These are phyloP conservation scores for Bacterosira constricta DNA, from an alignment of 108 stramenopile genomes.

Conservation along the genomic window DNA sequence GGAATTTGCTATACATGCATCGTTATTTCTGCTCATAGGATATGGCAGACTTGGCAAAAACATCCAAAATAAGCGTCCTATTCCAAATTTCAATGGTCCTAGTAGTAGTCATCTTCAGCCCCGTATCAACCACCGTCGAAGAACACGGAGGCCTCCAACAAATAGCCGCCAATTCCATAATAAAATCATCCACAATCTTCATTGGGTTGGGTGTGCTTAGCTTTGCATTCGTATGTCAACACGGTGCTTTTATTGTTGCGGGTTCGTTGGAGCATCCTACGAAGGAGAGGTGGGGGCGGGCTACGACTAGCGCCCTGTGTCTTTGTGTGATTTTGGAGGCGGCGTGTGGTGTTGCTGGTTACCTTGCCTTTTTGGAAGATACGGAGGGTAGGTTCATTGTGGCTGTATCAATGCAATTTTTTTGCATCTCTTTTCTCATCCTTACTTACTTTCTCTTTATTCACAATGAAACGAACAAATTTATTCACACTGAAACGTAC, in stretches of 20 bases:
- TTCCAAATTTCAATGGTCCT: constrained; percentile 37
- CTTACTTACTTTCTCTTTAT: background rate
- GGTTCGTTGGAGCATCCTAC: constrained; percentile 46
- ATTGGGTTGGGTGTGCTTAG: constrained; percentile 47
- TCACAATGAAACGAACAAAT: background rate
- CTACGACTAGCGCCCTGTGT: constrained; percentile 31
- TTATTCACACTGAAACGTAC: background rate
- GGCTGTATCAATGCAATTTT: too few species aligned
- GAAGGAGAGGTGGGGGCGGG: constrained; percentile 39
- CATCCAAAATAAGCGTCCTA: constrained; percentile 34
- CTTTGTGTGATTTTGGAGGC: constrained; percentile 44
- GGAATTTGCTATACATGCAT: background rate
- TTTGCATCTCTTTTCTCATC: background rate
- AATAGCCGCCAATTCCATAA: constrained; percentile 27
- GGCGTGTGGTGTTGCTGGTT: constrained; percentile 33
- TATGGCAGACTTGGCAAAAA: constrained; percentile 82
- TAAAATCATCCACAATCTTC: constrained; percentile 32
- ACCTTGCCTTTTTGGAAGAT: constrained; percentile 44
- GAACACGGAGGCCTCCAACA: constrained; percentile 28
- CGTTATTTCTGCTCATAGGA: constrained; percentile 32
- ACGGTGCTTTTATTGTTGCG: constrained; percentile 50
- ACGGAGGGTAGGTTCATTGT: constrained; percentile 32
- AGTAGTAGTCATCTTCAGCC: constrained; percentile 38
- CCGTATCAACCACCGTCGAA: constrained; percentile 18
- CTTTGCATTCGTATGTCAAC: constrained; percentile 55